Conservation (phyloP, 2,329 filamentous ascomycete species). For the Curvularia verruculosa region DNA sequence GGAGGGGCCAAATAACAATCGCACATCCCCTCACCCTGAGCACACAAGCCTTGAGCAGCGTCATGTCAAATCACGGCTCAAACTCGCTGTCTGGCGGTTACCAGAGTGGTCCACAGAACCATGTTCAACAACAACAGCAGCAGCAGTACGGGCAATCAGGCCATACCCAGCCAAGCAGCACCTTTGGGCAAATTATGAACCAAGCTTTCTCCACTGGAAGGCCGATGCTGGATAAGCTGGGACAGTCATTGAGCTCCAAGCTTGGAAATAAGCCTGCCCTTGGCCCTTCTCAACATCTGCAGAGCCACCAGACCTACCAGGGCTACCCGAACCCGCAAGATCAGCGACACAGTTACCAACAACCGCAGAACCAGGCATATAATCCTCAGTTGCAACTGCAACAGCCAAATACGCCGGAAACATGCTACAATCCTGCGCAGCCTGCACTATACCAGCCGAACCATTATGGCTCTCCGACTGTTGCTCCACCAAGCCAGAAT, state of each 20-base stretch:
- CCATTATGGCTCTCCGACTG: slow-evolving; percentile 30
- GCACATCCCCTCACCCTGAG: background rate
- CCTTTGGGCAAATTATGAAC: slow-evolving; percentile 43
- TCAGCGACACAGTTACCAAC: slow-evolving; percentile 27
- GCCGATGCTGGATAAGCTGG: slow-evolving; percentile 45
- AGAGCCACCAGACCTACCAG: slow-evolving; percentile 43
- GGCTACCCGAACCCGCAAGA: slow-evolving; percentile 31
- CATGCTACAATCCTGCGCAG: slow-evolving; percentile 16
- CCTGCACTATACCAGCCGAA: slow-evolving; percentile 19
- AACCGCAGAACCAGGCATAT: slow-evolving; percentile 22
- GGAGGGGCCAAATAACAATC: background rate
- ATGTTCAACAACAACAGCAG: slow-evolving; percentile 23
- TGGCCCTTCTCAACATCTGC: background rate
- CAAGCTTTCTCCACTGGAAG: slow-evolving; percentile 36
- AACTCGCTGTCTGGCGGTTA: background rate
- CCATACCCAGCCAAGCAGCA: slow-evolving; percentile 30
- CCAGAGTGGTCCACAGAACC: slow-evolving; percentile 3
- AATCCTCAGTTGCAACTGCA: slow-evolving; percentile 28
- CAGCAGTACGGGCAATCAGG: slow-evolving; percentile 22
- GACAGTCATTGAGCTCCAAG: slow-evolving; percentile 47
- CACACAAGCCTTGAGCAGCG: background rate
- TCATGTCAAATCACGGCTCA: slow-evolving; percentile 42
- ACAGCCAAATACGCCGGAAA: slow-evolving; percentile 17
- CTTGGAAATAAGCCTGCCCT: slow-evolving; percentile 32
- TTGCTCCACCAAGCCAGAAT: slow-evolving; percentile 29